Evolutionary conservation across 139 green algal species (phyloP), one percentile per base, ranked within the genome.

Genomic region (Dunaliella sp.): DNA sequence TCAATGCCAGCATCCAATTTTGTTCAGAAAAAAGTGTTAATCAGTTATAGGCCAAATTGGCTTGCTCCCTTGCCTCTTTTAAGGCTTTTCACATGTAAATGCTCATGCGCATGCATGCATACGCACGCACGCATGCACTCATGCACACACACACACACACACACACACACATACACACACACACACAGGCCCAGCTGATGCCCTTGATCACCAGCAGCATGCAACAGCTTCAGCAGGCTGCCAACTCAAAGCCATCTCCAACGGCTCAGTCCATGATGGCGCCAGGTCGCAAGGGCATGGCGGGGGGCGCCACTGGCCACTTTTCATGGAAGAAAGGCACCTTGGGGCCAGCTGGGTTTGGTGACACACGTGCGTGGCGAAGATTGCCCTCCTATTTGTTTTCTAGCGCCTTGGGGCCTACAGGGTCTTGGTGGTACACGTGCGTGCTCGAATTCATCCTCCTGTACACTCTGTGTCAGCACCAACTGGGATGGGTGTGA

Each of bases 321-420:
- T 93, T 92, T 81, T 89, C 88, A 26, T 93, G 87, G 88, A 84
- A 87, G 26, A 86, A 38, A 24, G 82, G 81, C 57, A n/a, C 90
- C 77, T 33, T 32, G 78, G 31, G 36, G 3, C 35, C 35, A 34
- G 36, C 32, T 2, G 78, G 84, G 85, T 98, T 99, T 72, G 97
- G 97, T 1, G 97, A 99, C 90, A 99, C 97, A 37, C 88, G 92
- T 94, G 76, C 22, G 86, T 72, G 38, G 37, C 25, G 0, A 25
- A 24, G 38, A 0, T 58, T 34, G 12, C 58, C n/a, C n/a, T n/a
- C n/a, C n/a, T 37, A 75, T 34, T 1, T 12, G 58, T 21, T 21
- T 21, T 21, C 22, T 21, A 24, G 58, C 58, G 48, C 31, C 30
- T 37, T 24, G 38, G 1, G 38, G 2, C 3, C 30, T 28, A 2